Conservation (phyloP, 805 yeast genomes). For the Candida anglica region DNA sequence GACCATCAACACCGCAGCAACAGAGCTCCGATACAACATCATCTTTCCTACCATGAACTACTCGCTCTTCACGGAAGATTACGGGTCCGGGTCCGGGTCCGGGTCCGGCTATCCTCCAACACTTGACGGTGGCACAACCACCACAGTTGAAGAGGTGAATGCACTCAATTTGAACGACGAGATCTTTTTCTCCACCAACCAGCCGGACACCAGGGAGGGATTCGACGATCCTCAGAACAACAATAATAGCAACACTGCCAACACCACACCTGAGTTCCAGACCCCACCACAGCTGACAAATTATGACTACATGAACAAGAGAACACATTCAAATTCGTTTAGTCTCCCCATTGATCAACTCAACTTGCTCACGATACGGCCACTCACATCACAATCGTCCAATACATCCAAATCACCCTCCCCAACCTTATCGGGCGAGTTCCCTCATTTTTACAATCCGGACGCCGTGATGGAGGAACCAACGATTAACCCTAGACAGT, state of each 20-base stretch:
- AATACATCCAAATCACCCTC: conserved; percentile 3
- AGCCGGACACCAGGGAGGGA: no score
- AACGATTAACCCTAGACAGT: conserved; percentile 2
- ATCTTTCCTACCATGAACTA: neutral
- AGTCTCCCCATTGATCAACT: conserved; percentile 20
- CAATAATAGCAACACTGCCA: conserved; percentile 1
- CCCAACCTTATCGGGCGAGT: neutral
- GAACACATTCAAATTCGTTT: conserved; percentile 6
- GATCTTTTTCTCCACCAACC: conserved; percentile 18
- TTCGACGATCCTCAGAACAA: no score
- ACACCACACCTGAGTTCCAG: conserved; percentile 6
- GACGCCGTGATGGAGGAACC: neutral
- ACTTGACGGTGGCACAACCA: no score
- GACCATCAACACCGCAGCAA: no score
- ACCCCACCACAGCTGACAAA: conserved; percentile 3
- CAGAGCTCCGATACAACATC: neutral
- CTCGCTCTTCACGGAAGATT: conserved; percentile 1
- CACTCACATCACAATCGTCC: conserved; percentile 2
- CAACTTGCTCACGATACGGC: conserved; percentile 17
- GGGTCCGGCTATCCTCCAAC: no score
- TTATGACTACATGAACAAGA: conserved; percentile 5
- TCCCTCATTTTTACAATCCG: neutral
- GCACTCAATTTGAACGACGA: conserved; percentile 21
- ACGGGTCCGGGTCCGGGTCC: no score
- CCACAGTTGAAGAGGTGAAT: no score